Base-by-base conservation (phyloP, 495 filamentous ascomycete genomes). In the Xylona heveae region DNA sequence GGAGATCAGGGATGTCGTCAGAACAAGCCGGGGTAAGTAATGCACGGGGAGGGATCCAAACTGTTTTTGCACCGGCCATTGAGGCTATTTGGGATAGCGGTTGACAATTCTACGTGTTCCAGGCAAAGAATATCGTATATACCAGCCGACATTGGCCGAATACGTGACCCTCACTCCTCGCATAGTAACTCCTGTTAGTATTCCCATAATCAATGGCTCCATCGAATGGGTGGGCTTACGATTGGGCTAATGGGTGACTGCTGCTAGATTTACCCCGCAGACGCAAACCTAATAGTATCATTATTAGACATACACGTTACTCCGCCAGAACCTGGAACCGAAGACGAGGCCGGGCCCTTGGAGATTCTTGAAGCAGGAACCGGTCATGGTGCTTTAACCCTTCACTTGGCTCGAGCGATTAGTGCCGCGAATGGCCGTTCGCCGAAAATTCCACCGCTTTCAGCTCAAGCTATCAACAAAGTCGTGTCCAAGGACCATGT, bases 291-390 rank as follows among this genome's bases (percentile, higher is more conserved):
- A 13, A 81, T 85, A 25, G 69, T 75, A 21, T 70, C 66, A 10
- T 57, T 83, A 15, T 62, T 85, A 19, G 78, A 84, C 41, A 60
- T 85, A 27, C 70, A 83, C 40, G 58, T 64, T 28, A 41, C 54
- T 10, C 43, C 56, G 13, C 49, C 59, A 8, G 40, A 31, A 10
- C 31, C 51, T 12, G 41, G 42, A 14, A 21, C 19, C 25, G 16
- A 17, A 14, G 30, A 30, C 1, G 23, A 28, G n/a, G 32, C 40
- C 0, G 28, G 39, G 5, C 53, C 52, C 6, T 37, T 80, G 0
- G 74, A 83, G 42, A 74, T 84, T 23, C 67, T 85, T 21, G 78
- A 85, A 50, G 77, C 76, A 23, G 78, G 79, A 5, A 84, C 78
- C 1, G 78, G 78, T 3, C 72, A 81, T 54, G 78, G 77, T 30